These are phyloP conservation scores for Pseudonectria buxi DNA, from an alignment of 2,329 filamentous ascomycete genomes.

Conservation along the genomic window DNA sequence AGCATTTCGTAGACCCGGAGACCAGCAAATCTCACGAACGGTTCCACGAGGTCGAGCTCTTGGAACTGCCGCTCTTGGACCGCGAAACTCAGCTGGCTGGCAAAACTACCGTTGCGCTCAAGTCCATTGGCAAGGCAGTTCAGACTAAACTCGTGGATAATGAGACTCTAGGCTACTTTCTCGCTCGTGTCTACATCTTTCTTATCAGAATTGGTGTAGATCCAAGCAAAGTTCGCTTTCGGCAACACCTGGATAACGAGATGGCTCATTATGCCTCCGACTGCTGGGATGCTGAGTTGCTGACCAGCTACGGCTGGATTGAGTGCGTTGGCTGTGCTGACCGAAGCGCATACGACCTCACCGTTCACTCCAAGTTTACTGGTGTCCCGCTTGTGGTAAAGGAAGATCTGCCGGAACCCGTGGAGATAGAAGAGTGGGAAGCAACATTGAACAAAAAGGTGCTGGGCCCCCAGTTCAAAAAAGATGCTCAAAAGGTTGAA, in stretches of 20 bases:
- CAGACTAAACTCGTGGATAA: slow-evolving; percentile 81
- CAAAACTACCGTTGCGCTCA: slow-evolving; percentile 65
- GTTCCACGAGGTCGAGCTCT: slow-evolving; percentile 76
- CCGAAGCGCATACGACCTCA: slow-evolving; percentile 88
- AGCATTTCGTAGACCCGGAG: slow-evolving; percentile 94
- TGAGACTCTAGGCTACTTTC: slow-evolving; percentile 95
- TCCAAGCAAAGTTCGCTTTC: slow-evolving; percentile 81
- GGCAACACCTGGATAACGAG: slow-evolving; percentile 83
- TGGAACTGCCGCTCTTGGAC: slow-evolving; percentile 79
- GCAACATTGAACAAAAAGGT: slow-evolving; percentile 89
- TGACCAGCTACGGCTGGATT: slow-evolving; percentile 92
- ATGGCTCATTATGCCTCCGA: slow-evolving; percentile 89
- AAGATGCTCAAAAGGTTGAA: slow-evolving; percentile 82
- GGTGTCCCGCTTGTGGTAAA: slow-evolving; percentile 79
- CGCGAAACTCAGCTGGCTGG: slow-evolving; percentile 80
- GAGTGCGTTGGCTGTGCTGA: slow-evolving; percentile 98
- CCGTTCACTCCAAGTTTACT: slow-evolving; percentile 88
- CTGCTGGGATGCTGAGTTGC: slow-evolving; percentile 95
- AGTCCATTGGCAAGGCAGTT: slow-evolving; percentile 83
- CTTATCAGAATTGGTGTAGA: slow-evolving; percentile 84
- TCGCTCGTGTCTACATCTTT: slow-evolving; percentile 89
- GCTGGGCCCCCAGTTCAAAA: slow-evolving; percentile 92
- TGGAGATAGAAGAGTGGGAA: slow-evolving; percentile 78
- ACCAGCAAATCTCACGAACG: slow-evolving; percentile 90
- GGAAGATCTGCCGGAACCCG: slow-evolving; percentile 70